Conservation (phyloP, 1,139 yeast genomes). For the Scheffersomyces stambukii region DNA sequence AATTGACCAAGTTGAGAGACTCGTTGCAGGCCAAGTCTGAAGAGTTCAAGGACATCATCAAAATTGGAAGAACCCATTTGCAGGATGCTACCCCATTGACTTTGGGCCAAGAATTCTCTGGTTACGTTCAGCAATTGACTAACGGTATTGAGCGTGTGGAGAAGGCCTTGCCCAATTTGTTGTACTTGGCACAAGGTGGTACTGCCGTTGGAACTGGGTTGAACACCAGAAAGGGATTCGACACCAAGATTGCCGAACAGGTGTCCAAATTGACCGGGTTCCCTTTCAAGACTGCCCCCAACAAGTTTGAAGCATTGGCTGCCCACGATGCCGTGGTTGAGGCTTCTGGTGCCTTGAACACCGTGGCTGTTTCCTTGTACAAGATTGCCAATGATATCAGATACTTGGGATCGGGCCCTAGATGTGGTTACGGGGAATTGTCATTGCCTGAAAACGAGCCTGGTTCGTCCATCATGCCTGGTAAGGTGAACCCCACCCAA, state of each 20-base stretch:
- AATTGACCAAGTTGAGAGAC: conserved; percentile 63
- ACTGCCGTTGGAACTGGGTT: conserved; percentile 97
- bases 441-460: conserved; percentile 93
- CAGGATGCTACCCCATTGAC: conserved; percentile 97
- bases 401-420: conserved; percentile 93
- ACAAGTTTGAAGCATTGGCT: conserved; percentile 94
- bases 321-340: conserved; percentile 95
- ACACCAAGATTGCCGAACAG: conserved; percentile 67
- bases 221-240: conserved; percentile 83
- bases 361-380: conserved; percentile 81
- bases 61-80: conserved; percentile 93
- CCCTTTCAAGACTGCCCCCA: conserved; percentile 83
- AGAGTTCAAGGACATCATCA: conserved; percentile 77
- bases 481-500: conserved; percentile 96
- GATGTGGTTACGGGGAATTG: conserved; percentile 95
- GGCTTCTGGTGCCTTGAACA: conserved; percentile 89
- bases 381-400: conserved; percentile 94
- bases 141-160: conserved; percentile 81
- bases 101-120: conserved; percentile 90
- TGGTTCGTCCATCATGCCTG: conserved; percentile 96
- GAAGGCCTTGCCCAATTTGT: conserved; percentile 60
- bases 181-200: conserved; percentile 91
- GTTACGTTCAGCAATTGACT: conserved; percentile 82
- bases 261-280: conserved; percentile 78
- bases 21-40: conserved; percentile 65